These are phyloP conservation scores for Apiospora arundinis DNA, from an alignment of 2,329 filamentous ascomycete species.

Conservation along the genomic window DNA sequence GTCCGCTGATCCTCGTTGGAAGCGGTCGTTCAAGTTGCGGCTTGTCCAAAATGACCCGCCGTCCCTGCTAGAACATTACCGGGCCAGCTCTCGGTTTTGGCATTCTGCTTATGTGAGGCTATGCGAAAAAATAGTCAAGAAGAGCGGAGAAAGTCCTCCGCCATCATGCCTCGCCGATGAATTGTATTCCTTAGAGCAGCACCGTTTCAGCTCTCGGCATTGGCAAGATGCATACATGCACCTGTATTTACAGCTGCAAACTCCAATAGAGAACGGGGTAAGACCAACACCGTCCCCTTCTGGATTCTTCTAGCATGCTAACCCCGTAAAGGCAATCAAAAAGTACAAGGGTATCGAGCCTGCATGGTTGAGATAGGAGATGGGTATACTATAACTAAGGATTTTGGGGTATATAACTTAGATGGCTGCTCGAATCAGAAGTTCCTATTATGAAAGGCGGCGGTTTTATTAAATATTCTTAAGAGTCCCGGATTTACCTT, in stretches of 20 bases:
- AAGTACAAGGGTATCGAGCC: background rate
- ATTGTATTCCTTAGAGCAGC: background rate
- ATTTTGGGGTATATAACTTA: background rate
- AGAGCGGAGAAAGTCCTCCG: background rate
- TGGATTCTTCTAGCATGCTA: background rate
- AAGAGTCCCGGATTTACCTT: background rate
- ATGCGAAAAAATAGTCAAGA: background rate
- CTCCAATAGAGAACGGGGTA: background rate
- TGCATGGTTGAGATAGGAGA: background rate
- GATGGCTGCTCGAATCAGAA: background rate
- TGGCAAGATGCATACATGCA: background rate
- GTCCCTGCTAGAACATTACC: background rate
- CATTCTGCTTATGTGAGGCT: background rate
- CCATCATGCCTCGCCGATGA: background rate
- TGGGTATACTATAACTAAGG: background rate
- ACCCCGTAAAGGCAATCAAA: background rate
- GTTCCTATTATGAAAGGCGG: background rate
- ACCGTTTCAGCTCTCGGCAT: background rate
- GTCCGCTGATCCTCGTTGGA: background rate
- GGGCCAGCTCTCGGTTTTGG: background rate
- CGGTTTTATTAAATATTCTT: background rate
- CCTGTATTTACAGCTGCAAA: background rate
- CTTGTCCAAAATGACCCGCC: background rate
- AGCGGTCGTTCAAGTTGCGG: background rate
- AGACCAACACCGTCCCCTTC: background rate